phyloP scores from a whole-genome alignment of 495 filamentous ascomycete species.

The Aspergillus homomorphus region DNA sequence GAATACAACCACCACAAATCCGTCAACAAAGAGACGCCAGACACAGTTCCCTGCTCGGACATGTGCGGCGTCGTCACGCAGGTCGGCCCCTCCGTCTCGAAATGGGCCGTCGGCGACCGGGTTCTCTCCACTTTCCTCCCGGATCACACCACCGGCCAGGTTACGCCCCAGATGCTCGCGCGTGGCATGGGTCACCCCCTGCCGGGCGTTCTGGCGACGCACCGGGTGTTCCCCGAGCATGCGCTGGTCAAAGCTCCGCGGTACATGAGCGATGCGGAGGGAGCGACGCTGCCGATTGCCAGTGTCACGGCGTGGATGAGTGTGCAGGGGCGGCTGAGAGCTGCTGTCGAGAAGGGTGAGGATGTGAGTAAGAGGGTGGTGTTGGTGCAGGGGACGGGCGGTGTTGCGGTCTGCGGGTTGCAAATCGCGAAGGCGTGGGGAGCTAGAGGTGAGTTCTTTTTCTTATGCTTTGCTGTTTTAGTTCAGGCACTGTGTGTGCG shows the following conservation, averaged over 20 bases:
- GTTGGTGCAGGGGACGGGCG: constrained; percentile 75
- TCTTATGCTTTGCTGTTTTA: not conserved
- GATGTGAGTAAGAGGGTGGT: constrained; percentile 36
- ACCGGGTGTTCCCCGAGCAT: constrained; percentile 63
- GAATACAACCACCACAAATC: constrained; percentile 55
- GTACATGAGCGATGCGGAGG: constrained; percentile 62
- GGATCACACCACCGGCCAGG: constrained; percentile 60
- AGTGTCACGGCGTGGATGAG: constrained; percentile 82
- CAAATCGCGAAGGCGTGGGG: constrained; percentile 81
- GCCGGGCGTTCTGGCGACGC: constrained; percentile 66
- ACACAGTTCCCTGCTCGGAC: constrained; percentile 68
- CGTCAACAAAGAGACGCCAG: constrained; percentile 29
- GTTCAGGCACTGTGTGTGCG: not conserved
- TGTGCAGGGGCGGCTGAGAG: constrained; percentile 54
- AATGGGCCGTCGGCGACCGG: constrained; percentile 65
- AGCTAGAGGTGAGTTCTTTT: constrained; percentile 51
- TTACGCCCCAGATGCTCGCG: constrained; percentile 42
- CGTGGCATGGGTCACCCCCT: constrained; percentile 64
- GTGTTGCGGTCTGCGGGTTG: constrained; percentile 71
- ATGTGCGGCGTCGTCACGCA: constrained; percentile 69
- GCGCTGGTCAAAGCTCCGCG: constrained; percentile 62
- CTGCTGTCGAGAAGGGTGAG: constrained; percentile 61
- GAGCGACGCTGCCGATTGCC: constrained; percentile 65
- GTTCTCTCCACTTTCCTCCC: constrained; percentile 78
- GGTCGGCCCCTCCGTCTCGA: constrained; percentile 60